Base-by-base conservation (phyloP, 192 early-diverging fungal species). In the Coemansia sp. region DNA sequence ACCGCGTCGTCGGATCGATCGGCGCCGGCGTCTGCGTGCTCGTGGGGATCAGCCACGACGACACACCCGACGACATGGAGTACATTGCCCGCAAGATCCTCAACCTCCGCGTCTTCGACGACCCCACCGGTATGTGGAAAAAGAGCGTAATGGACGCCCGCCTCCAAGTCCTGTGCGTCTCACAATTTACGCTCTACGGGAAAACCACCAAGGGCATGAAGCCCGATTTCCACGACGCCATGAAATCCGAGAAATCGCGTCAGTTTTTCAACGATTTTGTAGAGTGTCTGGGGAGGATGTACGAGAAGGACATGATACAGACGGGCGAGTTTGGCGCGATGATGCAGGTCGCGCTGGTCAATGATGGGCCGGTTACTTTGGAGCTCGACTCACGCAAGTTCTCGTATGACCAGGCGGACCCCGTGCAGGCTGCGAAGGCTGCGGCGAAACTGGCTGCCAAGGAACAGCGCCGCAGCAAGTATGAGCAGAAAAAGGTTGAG, bases 141-240 rank as follows among this genome's bases (percentile, higher is more conserved):
- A 85, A 84, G 58, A 86, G 86, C 43, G 91, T 91, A 56, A 85
- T 86, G 51, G 89, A 94, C 55, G 59, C 84, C 7, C 85, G 81
- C 0, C 69, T 87, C 8, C 89, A 92, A 62, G 72, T 98, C 9
- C 74, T 98, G 33, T 90, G 89, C 79, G 92, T 96, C 7, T 90
- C 88, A 4, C 96, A 98, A 76, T 98, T 98, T 65, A 98, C 96
- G 14, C 83, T 98, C 22, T 95, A 92, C 63, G 93, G 85, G 12
- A 79, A 85, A 23, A 86, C 88, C 6, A 80, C 69, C 50, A 97
- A 95, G 68, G 91, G 88, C 18, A 77, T 80, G 30, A 98, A 98
- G 69, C 95, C 93, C 14, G 93, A 95, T 72, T 98, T 98, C 63
- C 93, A 95, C 65, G 63, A 86, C 25, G 91, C 93, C 2, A 95